These are phyloP conservation scores for Rhodofomes roseus DNA, from an alignment of 1,284 basidiomycete species.

Conservation along the genomic window DNA sequence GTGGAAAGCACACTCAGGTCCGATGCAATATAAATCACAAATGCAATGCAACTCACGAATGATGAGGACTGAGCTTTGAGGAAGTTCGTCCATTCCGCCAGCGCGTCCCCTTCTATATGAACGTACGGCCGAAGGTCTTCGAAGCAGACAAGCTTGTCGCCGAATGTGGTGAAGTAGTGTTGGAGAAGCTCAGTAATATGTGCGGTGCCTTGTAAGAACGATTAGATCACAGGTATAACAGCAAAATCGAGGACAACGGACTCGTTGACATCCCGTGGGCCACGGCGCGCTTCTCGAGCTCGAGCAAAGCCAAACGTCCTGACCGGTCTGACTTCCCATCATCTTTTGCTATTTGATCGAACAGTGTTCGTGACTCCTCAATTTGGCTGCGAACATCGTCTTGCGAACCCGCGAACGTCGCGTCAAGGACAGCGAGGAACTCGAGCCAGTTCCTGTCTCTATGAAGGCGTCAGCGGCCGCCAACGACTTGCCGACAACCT, in stretches of 20 bases:
- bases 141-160: conserved; percentile 80
- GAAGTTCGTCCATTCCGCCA: conserved; percentile 52
- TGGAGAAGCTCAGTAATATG: conserved; percentile 38
- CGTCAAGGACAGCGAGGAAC: conserved; percentile 69
- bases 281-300: conserved; percentile 60
- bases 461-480: conserved; percentile 4
- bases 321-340: conserved; percentile 73
- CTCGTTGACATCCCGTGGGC: conserved; percentile 45
- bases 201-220: no score
- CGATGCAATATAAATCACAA: not conserved
- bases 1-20: not conserved
- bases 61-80: conserved; percentile 43
- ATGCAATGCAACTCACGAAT: conserved; percentile 47
- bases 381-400: conserved; percentile 38
- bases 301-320: conserved; percentile 63
- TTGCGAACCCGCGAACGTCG: conserved; percentile 45
- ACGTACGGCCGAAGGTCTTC: conserved; percentile 78
- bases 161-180: conserved; percentile 70
- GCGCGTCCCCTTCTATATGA: conserved; percentile 41
- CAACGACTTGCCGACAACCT: not conserved
- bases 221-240: no score
- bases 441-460: conserved; percentile 87
- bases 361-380: conserved; percentile 45
- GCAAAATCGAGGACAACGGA: conserved; percentile 26
- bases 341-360: conserved; percentile 50